Evolutionary conservation across 129 eudicot species (phyloP).

Genomic region (Tanacetum coccineum): DNA sequence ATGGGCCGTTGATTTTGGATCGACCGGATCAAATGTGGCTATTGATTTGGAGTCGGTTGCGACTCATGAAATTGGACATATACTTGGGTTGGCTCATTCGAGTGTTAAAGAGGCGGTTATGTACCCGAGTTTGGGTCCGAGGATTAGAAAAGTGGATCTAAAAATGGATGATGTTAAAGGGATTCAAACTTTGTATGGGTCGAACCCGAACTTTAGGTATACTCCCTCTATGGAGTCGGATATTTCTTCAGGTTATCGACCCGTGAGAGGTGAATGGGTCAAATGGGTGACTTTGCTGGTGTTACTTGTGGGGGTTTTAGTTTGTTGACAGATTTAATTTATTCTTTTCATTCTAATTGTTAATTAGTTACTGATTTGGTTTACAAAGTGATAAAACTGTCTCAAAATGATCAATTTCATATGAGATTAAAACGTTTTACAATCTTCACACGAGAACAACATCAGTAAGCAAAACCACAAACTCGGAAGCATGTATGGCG

Average conservation of each 20-base stretch:
- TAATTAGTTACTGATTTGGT: too few species aligned
- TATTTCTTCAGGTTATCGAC: slow-evolving; percentile 36
- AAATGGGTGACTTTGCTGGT: slow-evolving; percentile 30
- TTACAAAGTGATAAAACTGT: too few species aligned
- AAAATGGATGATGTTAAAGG: slow-evolving; percentile 71
- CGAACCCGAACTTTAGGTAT: slow-evolving; percentile 70
- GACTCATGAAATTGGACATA: slow-evolving; percentile 92
- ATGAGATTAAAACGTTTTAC: too few species aligned
- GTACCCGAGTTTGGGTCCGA: slow-evolving; percentile 88
- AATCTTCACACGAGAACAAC: too few species aligned
- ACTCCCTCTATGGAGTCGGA: slow-evolving; percentile 55
- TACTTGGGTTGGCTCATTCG: slow-evolving; percentile 88
- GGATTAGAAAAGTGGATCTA: slow-evolving; percentile 68
- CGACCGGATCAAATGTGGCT: slow-evolving; percentile 51
- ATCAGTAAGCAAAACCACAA: too few species aligned
- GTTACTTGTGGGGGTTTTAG: slow-evolving; percentile 19
- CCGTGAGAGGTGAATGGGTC: slow-evolving; percentile 16
- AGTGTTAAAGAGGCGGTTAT: slow-evolving; percentile 68
- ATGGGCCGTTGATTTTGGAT: slow-evolving; percentile 69
- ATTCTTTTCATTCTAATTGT: slow-evolving; percentile 6
- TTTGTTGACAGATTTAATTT: slow-evolving; percentile 11
- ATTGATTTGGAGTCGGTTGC: slow-evolving; percentile 90
- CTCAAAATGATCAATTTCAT: too few species aligned
- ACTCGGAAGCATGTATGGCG: too few species aligned
- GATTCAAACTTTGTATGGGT: slow-evolving; percentile 76